phyloP scores from a whole-genome alignment of 2,329 filamentous ascomycete species.

The Stagonosporopsis chrysanthemi region DNA sequence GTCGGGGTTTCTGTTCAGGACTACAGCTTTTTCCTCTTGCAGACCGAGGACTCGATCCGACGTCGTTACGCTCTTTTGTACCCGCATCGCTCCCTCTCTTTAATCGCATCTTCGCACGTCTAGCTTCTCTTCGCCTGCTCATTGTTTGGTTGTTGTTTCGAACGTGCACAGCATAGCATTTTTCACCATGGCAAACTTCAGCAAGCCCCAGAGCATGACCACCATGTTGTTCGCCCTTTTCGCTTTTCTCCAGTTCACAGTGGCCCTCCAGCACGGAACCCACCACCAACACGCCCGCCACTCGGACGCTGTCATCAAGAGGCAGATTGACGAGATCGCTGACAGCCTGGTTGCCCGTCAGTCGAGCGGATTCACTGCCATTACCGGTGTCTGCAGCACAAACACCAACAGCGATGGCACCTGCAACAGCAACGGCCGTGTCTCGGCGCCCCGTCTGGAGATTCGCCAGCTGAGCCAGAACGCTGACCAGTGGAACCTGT shows the following conservation, averaged over 20 bases:
- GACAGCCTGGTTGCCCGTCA: slow-evolving; percentile 35
- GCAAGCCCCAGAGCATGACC: slow-evolving; percentile 45
- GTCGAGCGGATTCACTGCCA: slow-evolving; percentile 30
- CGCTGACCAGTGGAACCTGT: slow-evolving; percentile 76
- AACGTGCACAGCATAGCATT: slow-evolving; percentile 13
- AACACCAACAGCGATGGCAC: slow-evolving; percentile 34
- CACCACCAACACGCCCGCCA: slow-evolving; percentile 34
- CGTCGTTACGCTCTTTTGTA: slow-evolving; percentile 48
- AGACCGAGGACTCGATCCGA: slow-evolving; percentile 42
- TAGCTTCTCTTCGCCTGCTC: slow-evolving; percentile 20
- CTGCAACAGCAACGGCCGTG: slow-evolving; percentile 32
- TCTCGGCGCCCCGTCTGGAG: slow-evolving; percentile 63
- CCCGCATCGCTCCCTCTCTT: slow-evolving; percentile 25
- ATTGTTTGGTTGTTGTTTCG: slow-evolving; percentile 11
- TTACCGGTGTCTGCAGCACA: slow-evolving; percentile 40
- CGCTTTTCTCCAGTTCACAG: slow-evolving; percentile 42
- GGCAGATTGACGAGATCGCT: slow-evolving; percentile 36
- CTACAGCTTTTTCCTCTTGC: slow-evolving; percentile 23
- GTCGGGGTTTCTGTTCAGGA: slow-evolving; percentile 35
- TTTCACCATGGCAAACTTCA: slow-evolving; percentile 43
- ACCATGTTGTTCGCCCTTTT: slow-evolving; percentile 45
- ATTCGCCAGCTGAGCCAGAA: slow-evolving; percentile 70
- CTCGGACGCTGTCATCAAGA: slow-evolving; percentile 31
- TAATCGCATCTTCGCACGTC: slow-evolving; percentile 19
- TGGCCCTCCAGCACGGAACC: slow-evolving; percentile 37